Conservation (phyloP, 139 green algal genomes). For the Yamagishiella unicocca region DNA sequence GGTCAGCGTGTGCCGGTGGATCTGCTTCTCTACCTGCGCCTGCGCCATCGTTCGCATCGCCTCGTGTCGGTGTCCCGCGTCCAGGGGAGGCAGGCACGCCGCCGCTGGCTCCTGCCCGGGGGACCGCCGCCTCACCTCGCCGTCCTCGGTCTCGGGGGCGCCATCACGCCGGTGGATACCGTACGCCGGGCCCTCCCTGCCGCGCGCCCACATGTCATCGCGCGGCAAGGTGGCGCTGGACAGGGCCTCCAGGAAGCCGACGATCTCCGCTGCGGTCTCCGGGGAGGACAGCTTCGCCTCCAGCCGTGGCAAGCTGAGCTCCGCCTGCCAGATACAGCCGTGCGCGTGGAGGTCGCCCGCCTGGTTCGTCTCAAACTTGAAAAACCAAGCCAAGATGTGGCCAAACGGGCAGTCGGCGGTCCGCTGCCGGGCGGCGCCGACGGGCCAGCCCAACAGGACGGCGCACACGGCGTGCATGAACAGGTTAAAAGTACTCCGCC, state of each 20-base stretch:
- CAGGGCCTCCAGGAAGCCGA: neutral
- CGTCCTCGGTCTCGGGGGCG: neutral
- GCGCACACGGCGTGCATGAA: neutral
- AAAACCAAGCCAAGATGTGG: neutral
- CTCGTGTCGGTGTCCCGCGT: neutral
- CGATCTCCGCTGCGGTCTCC: neutral
- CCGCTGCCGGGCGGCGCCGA: neutral
- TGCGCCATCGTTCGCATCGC: neutral
- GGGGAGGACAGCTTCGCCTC: neutral
- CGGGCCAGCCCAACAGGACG: slow-evolving; percentile 8
- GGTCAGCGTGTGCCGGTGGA: neutral
- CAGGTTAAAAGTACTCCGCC: neutral
- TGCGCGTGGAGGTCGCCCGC: neutral
- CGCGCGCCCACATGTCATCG: neutral
- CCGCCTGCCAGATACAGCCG: neutral
- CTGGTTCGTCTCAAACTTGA: slow-evolving; percentile 18
- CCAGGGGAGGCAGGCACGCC: neutral
- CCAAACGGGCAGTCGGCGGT: slow-evolving; percentile 16
- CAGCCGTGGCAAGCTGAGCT: neutral
- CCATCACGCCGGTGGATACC: neutral
- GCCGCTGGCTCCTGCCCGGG: neutral
- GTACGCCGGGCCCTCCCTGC: neutral
- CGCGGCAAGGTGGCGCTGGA: too few relatives aligned
- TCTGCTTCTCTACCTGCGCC: neutral
- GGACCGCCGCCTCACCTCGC: neutral